Evolutionary conservation across 2,329 filamentous ascomycete genomes (phyloP), one percentile per base, ranked within the genome.

Genomic region (Seiridium cupressi): DNA sequence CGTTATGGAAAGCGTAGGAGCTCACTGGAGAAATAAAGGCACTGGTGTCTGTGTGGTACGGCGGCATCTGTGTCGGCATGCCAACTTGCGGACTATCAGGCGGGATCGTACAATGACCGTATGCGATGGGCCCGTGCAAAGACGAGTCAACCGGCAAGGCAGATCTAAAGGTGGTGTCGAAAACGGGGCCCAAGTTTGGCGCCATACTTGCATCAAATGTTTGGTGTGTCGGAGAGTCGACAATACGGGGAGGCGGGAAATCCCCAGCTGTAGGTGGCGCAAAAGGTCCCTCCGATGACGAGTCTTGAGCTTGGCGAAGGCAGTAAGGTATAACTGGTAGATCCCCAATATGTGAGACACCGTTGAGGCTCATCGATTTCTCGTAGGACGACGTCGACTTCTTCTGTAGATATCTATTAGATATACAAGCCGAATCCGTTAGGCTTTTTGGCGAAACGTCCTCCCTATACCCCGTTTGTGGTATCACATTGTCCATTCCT

Each of bases 301-400:
- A 51, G 6, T 51, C 60, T 36, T 55, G 57, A 5, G 60, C 60
- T 44, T 55, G 55, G 18, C 56, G 55, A 10, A 62, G 49, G 26
- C 57, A 62, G 18, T 60, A 62, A 3, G 60, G 60, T 38, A 62
- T 53, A 3, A 57, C 54, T n/a, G 60, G 54, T 32, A 49, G 53
- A 4, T 56, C 58, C 11, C 26, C 38, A 47, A 54, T 42, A 4
- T 44, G 49, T n/a, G 38, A 32, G 4, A 46, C 46, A 18, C 46
- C 42, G 34, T 32, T 51, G 46, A 36, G 36, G 31, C 18, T 51
- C 55, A 34, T 49, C 13, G 34, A 10, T 36, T 53, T 54, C 11
- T 54, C 49, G 13, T 44, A 44, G 3, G 11, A 55, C 32, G 46
- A 54, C 6, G 26, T 31, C 18, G 48, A 53, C 40, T 59, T 59